These are phyloP conservation scores for Terana coerulea DNA, from an alignment of 768 basidiomycete species.

Conservation along the genomic window DNA sequence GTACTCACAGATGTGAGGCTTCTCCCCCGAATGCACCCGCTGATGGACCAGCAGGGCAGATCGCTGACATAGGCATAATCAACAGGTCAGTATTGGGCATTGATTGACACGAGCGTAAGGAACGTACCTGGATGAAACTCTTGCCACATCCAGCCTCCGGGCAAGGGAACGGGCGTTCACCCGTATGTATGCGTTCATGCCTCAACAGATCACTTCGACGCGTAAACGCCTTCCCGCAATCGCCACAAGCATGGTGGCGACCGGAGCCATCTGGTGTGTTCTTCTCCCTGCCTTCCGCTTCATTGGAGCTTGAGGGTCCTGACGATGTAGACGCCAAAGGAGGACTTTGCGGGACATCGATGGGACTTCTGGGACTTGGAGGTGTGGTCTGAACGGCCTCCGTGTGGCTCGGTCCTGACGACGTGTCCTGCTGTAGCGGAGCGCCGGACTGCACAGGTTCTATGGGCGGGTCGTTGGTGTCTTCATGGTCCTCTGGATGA, in stretches of 20 bases:
- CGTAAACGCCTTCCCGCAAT: constrained; percentile 79
- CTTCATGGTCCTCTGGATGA: not conserved
- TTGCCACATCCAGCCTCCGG: constrained; percentile 73
- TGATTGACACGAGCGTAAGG: not conserved
- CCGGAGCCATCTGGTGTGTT: constrained; percentile 33
- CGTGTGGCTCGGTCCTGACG: no score
- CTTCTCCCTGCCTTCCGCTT: constrained; percentile 23
- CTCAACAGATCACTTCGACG: constrained; percentile 80
- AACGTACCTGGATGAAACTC: constrained; percentile 82
- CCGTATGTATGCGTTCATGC: constrained; percentile 88
- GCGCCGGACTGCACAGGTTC: not conserved
- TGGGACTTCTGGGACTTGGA: not conserved
- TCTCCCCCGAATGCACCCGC: constrained; percentile 90
- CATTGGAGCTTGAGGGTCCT: constrained; percentile 19
- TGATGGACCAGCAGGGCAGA: constrained; percentile 87
- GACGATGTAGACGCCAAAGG: constrained; percentile 20
- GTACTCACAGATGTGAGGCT: constrained; percentile 89
- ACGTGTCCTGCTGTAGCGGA: not conserved
- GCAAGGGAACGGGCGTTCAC: constrained; percentile 83
- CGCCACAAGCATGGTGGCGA: constrained; percentile 63
- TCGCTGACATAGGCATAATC: constrained; percentile 45
- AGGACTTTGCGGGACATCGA: constrained; percentile 12
- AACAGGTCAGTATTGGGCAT: not conserved
- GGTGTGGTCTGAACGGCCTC: no score
- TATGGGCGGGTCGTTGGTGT: not conserved